Evolutionary conservation across 768 basidiomycete species (phyloP), one percentile per base, ranked within the genome.

Genomic region (Hemileccinum rubropunctum): DNA sequence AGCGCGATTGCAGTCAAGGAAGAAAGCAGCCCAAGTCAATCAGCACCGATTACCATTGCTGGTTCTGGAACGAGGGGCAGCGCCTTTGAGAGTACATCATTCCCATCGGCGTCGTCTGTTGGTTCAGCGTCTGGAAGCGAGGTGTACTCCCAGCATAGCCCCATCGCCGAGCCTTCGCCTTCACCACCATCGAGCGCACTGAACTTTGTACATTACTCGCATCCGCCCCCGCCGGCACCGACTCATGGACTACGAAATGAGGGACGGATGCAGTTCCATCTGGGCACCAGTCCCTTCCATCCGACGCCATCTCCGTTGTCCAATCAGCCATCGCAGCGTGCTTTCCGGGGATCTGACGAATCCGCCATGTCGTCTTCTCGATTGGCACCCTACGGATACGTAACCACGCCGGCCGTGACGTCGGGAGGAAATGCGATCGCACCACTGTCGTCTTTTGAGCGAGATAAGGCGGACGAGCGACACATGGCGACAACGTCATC

Each of bases 111-210:
- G 7, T 78, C 79, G 3, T 76, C 81, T 41, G 70, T 76, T 23
- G 79, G 77, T 20, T 81, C 81, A n/a, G 72, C 71, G 23, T 79
- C 80, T 17, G 80, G 80, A 32, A 80, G 75, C 59, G 83, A 84
- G 9, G 69, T 74, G 41, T 86, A 77, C 59, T 68, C 75, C 42
- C 76, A 76, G 33, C 66, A 80, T 39, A 70, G 73, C 45, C 71
- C 73, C 41, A 64, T 75, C 50, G 62, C 64, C 27, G 65, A 67
- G 45, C 79, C 82, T 1, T 86, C 85, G 15, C 85, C 86, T 17
- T 84, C 86, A n/a, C 86, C 86, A 15, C 82, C 83, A 6, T 73
- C 79, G 15, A 69, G 71, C 40, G 71, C 64, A 45, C 66, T 80
- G 65, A 79, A 70, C 52, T 86, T 84, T 66, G 75, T 79, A 37